Conservation (phyloP, 2,329 filamentous ascomycete species). For the Cladosporium sp. region DNA sequence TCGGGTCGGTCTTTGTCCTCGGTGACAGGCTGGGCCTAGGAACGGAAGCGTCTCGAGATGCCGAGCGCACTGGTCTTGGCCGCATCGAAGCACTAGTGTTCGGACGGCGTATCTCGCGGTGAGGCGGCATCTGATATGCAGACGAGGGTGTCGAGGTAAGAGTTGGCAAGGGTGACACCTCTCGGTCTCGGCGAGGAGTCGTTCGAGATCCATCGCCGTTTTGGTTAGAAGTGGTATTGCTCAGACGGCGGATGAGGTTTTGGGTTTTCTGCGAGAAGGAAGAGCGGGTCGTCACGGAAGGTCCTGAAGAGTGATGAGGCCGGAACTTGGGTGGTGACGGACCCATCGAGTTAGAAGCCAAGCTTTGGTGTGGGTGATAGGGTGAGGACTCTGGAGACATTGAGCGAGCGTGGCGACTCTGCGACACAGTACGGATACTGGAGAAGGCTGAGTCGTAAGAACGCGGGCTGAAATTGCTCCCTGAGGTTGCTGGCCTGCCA, state of each 20-base stretch:
- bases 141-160: slow-evolving; percentile 30
- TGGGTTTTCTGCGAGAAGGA: slow-evolving; percentile 33
- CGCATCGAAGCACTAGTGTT: slow-evolving; percentile 20
- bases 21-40: not conserved
- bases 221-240: slow-evolving; percentile 13
- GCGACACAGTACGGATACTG: slow-evolving; percentile 31
- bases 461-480: not conserved
- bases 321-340: slow-evolving; percentile 1
- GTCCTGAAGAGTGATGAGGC: not conserved
- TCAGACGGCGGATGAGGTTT: slow-evolving; percentile 38
- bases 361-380: not conserved
- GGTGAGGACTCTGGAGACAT: not conserved
- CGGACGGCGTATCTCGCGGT: slow-evolving; percentile 23
- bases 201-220: not conserved
- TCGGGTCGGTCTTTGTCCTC: slow-evolving; percentile 7
- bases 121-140: slow-evolving; percentile 23
- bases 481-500: not conserved
- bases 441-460: slow-evolving; percentile 26
- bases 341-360: not conserved
- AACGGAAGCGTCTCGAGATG: slow-evolving; percentile 5
- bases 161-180: slow-evolving; percentile 29
- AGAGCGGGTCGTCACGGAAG: slow-evolving; percentile 4
- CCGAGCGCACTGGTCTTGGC: not conserved
- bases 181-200: slow-evolving; percentile 11
- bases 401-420: slow-evolving; percentile 15